phyloP scores from a whole-genome alignment of 2,329 filamentous ascomycete species.

The Ophiostoma himal-ulmi region DNA sequence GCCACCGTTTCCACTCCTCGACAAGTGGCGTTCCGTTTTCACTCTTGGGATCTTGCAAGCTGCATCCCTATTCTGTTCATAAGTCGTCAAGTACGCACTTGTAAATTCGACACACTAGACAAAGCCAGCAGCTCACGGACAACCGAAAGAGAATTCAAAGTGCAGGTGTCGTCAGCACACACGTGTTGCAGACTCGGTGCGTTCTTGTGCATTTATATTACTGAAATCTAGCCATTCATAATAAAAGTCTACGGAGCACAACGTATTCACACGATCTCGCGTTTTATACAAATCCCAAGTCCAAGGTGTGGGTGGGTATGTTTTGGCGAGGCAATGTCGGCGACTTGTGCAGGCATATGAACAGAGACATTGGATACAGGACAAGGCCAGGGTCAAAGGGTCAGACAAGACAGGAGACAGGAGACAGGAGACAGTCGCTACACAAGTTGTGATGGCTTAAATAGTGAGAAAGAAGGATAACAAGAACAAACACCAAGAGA shows the following conservation, averaged over 20 bases:
- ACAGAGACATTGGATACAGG: background rate
- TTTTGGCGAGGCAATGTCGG: conserved; percentile 16
- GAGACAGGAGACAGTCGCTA: background rate
- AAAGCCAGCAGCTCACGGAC: no score
- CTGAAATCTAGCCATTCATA: no score
- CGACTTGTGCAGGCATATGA: conserved; percentile 12
- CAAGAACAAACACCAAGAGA: background rate
- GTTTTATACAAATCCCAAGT: background rate
- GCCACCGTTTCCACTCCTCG: background rate
- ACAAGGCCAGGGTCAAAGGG: background rate
- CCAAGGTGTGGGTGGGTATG: conserved; percentile 21
- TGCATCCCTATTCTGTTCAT: background rate
- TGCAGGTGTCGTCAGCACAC: no score
- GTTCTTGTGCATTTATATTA: no score
- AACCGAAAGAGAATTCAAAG: no score
- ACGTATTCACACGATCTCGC: background rate
- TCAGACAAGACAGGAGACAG: background rate
- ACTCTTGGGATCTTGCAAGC: background rate
- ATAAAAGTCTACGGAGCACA: no score
- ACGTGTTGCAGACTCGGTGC: no score
- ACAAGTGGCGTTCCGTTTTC: background rate
- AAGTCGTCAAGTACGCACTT: background rate
- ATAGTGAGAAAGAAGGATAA: background rate
- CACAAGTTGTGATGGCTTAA: background rate
- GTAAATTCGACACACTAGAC: no score